Base-by-base conservation (phyloP, 768 basidiomycete genomes). In the Rhizopogon rudus region DNA sequence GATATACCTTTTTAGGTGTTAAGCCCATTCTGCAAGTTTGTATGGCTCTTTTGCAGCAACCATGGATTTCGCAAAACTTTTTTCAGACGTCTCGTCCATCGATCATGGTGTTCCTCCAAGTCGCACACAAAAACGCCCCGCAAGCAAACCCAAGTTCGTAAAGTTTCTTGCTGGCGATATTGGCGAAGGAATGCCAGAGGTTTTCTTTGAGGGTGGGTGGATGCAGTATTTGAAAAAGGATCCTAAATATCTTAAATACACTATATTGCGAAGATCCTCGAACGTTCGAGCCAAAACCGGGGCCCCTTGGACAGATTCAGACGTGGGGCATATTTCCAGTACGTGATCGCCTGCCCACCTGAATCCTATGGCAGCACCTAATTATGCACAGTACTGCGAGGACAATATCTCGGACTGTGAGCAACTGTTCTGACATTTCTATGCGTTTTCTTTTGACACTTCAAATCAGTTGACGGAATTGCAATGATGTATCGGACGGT, bases 261-360 rank as follows among this genome's bases (percentile, higher is more conserved):
- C 31, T 25, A 25, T 31, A 44, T 31, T n/a, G 42, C 6, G 6
- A 41, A 70, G 50, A 51, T 51, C 50, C 42, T 31, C 50, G 28
- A 12, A 49, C 25, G n/a, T 35, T 33, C 6, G 41, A 49, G 10
- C 52, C 40, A 3, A 53, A 53, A 52, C 59, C 61, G n/a, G 67
- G 67, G 8, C 63, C 62, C 28, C 53, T 61, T 29, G 69, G 69
- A 12, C 59, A 70, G 54, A 60, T 67, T 29, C 67, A 68, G 50
- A 58, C 66, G n/a, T 71, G 69, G 69, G 69, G 67, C 3, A 40
- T 71, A 13, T 66, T 63, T 59, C 62, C 60, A 6, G 65, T 66
- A 39, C 6, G 61, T 58, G 5, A 6, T 40, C 22, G 6, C 14
- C 42, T 33, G 31, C 28, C 17, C 25, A 25, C 25, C 25, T 25